Evolutionary conservation across 169 alveolate genomes (phyloP).

Genomic region (Amoebophrya sp.): DNA sequence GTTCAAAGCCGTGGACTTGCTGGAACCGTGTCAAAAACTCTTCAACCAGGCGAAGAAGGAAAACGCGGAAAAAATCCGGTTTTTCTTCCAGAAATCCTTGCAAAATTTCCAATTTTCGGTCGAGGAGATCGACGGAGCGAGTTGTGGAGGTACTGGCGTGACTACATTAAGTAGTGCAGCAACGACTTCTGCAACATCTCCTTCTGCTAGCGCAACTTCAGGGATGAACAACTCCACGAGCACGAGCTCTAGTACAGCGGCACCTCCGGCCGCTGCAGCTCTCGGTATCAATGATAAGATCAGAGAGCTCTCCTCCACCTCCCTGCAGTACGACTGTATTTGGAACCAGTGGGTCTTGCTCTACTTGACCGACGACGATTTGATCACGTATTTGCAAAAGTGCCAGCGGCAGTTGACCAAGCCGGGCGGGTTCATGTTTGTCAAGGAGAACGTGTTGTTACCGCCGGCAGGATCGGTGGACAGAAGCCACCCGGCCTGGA

Average conservation of each 20-base stretch:
- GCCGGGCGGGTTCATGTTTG: constrained; percentile 54
- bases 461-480: not conserved
- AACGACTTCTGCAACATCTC: too few relatives aligned
- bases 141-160: not conserved
- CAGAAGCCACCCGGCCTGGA: not conserved
- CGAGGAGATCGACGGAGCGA: not conserved
- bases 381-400: constrained; percentile 49
- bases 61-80: not conserved
- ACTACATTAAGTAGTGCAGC: too few relatives aligned
- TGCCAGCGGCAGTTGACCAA: constrained; percentile 52
- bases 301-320: constrained; percentile 47
- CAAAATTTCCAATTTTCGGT: not conserved
- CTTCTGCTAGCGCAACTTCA: too few relatives aligned
- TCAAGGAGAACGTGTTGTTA: constrained; percentile 58
- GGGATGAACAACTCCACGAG: too few relatives aligned
- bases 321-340: constrained; percentile 61
- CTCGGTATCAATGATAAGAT: too few relatives aligned
- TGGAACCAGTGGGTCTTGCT: constrained; percentile 67
- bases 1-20: constrained; percentile 48
- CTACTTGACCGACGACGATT: constrained; percentile 63
- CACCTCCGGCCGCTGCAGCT: too few relatives aligned
- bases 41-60: not conserved
- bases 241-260: too few relatives aligned
- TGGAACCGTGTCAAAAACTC: not conserved
- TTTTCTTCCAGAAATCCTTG: not conserved